A percentile compares a stretch with the other conserved stretches of the same genome.
phyloP scores from a whole-genome alignment of 768 basidiomycete genomes.

The Tylopilus felleus region DNA sequence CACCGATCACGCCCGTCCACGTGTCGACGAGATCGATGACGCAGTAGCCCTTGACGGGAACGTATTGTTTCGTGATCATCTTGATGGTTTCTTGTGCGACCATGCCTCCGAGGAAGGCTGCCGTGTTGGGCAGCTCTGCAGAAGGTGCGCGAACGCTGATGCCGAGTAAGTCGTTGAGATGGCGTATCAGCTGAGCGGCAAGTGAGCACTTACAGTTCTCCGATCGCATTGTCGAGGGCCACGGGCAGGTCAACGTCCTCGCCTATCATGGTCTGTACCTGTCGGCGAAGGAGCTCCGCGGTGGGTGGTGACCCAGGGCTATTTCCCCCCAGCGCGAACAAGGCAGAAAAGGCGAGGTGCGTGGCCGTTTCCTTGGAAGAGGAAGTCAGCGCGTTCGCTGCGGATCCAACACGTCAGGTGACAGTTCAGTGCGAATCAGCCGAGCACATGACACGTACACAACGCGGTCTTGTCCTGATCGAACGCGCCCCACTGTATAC shows the following conservation, averaged over 20 bases:
- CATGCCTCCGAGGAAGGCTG: slow-evolving; percentile 89
- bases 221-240: slow-evolving; percentile 56
- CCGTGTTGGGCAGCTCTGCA: slow-evolving; percentile 88
- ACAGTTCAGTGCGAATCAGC: not conserved
- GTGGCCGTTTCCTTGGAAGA: slow-evolving; percentile 58
- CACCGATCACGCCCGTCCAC: slow-evolving; percentile 59
- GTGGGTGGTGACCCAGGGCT: slow-evolving; percentile 38
- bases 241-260: slow-evolving; percentile 49
- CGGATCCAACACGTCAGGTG: not conserved
- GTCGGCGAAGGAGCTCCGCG: slow-evolving; percentile 48
- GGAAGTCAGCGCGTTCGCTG: slow-evolving; percentile 41
- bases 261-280: slow-evolving; percentile 51
- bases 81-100: slow-evolving; percentile 98
- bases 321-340: slow-evolving; percentile 34
- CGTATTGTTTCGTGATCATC: slow-evolving; percentile 93
- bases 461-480: slow-evolving; percentile 48
- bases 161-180: not conserved
- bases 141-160: slow-evolving; percentile 71
- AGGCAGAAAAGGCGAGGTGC: slow-evolving; percentile 72
- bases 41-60: slow-evolving; percentile 83
- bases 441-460: slow-evolving; percentile 34
- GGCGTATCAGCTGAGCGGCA: not conserved
- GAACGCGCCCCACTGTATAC: slow-evolving; percentile 57
- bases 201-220: slow-evolving; percentile 65
- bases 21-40: slow-evolving; percentile 81